A percentile compares a stretch with the other conserved stretches of the same genome.
Conservation (phyloP, 1,139 yeast genomes). For the Martiniozyma asiatica region DNA sequence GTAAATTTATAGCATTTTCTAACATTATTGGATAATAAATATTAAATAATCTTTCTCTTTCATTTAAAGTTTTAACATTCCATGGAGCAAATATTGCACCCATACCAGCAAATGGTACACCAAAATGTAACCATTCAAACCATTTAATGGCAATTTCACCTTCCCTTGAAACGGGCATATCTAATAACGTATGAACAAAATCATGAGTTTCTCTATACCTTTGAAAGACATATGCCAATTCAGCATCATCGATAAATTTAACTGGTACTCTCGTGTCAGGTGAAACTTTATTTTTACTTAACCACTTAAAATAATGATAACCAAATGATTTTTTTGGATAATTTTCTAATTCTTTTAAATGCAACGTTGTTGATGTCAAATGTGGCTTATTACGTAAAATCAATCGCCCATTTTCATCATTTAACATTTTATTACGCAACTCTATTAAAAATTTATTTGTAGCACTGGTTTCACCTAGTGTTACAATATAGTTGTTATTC, state of each 20-base stretch:
- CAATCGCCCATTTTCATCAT: slow-evolving; percentile 63
- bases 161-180: slow-evolving; percentile 82
- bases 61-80: slow-evolving; percentile 26
- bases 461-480: slow-evolving; percentile 89
- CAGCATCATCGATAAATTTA: slow-evolving; percentile 76
- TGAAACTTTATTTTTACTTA: slow-evolving; percentile 76
- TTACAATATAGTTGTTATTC: slow-evolving; percentile 72
- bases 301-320: slow-evolving; percentile 65
- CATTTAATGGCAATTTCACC: slow-evolving; percentile 93
- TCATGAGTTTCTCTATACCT: slow-evolving; percentile 95
- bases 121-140: slow-evolving; percentile 84
- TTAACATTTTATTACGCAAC: slow-evolving; percentile 62
- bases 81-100: slow-evolving; percentile 86
- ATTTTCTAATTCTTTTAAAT: slow-evolving; percentile 46
- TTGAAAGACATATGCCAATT: slow-evolving; percentile 82
- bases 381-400: slow-evolving; percentile 73
- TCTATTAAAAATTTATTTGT: slow-evolving; percentile 50
- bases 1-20: slow-evolving; percentile 46
- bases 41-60: slow-evolving; percentile 38
- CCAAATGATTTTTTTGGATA: slow-evolving; percentile 74
- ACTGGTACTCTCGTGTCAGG: slow-evolving; percentile 92
- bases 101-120: slow-evolving; percentile 91
- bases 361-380: slow-evolving; percentile 60
- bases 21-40: slow-evolving; percentile 88
- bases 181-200: slow-evolving; percentile 86